phyloP scores from a whole-genome alignment of 345 rosid species.

The Citrus medica region DNA sequence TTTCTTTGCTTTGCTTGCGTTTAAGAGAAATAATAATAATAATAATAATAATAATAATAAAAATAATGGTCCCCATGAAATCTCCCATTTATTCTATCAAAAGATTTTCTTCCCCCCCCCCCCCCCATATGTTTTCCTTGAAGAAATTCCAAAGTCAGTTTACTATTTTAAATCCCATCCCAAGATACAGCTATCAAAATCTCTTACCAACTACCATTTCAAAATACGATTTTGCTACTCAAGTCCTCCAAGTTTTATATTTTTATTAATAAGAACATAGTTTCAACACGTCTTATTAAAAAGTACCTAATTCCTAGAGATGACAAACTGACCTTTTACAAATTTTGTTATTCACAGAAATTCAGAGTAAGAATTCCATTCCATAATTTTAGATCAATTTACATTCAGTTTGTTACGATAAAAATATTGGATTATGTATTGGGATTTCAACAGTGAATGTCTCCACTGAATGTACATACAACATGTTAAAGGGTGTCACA shows the following conservation, averaged over 20 bases:
- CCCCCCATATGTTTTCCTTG: no score
- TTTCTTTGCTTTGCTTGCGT: neutral
- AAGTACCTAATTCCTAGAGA: neutral
- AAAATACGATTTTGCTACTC: neutral
- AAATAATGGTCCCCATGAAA: constrained; percentile 39
- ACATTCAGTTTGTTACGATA: no score
- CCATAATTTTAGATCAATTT: no score
- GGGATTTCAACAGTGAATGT: no score
- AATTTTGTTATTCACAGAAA: no score
- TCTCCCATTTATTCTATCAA: constrained; percentile 37
- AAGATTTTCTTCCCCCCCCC: constrained; percentile 24
- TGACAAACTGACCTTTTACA: no score
- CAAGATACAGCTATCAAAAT: neutral
- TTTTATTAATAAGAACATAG: neutral
- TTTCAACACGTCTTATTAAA: neutral
- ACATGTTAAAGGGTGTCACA: no score
- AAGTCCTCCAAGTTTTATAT: neutral
- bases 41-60: neutral
- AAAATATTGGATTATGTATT: no score
- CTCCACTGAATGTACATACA: no score
- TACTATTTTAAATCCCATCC: neutral
- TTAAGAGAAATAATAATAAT: neutral
- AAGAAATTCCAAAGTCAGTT: neutral
- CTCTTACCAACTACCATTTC: neutral
- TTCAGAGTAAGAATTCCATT: no score